These are phyloP conservation scores for Abelmoschus esculentus DNA, from an alignment of 345 rosid genomes.

Conservation along the genomic window DNA sequence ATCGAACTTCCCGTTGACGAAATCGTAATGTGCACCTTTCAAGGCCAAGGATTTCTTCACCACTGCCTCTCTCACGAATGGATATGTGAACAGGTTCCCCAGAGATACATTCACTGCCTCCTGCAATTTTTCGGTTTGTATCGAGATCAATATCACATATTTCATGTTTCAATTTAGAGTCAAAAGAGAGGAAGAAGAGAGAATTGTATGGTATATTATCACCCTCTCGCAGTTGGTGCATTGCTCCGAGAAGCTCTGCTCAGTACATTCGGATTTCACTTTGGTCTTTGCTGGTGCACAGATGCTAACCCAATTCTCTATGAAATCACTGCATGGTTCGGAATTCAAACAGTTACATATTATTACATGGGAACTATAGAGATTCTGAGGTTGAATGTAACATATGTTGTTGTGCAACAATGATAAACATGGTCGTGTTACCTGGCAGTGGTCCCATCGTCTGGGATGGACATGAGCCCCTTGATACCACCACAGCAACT, in stretches of 20 bases:
- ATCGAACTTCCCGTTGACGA: constrained; percentile 56
- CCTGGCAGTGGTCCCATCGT: constrained; percentile 51
- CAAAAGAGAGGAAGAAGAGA: not conserved
- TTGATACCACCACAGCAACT: constrained; percentile 96
- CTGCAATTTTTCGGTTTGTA: not conserved
- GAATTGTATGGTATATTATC: not conserved
- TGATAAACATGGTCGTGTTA: constrained; percentile 4
- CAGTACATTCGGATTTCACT: constrained; percentile 44
- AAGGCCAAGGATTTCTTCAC: constrained; percentile 38
- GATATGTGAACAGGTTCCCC: not conserved
- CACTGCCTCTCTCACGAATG: not conserved
- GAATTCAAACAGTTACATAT: not conserved
- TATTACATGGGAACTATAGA: not conserved
- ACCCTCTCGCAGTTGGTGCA: constrained; percentile 87
- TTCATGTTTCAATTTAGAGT: not conserved
- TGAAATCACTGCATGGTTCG: constrained; percentile 57
- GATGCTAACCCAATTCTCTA: constrained; percentile 80
- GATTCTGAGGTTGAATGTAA: not conserved
- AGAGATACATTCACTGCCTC: not conserved
- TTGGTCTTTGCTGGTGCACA: constrained; percentile 65
- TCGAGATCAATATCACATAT: not conserved
- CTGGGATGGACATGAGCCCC: constrained; percentile 84
- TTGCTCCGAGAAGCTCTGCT: constrained; percentile 49
- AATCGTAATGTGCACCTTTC: constrained; percentile 76
- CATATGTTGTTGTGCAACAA: not conserved